Evolutionary conservation across 2,329 filamentous ascomycete genomes (phyloP).

Genomic region (Pseudocercospora eumusae): DNA sequence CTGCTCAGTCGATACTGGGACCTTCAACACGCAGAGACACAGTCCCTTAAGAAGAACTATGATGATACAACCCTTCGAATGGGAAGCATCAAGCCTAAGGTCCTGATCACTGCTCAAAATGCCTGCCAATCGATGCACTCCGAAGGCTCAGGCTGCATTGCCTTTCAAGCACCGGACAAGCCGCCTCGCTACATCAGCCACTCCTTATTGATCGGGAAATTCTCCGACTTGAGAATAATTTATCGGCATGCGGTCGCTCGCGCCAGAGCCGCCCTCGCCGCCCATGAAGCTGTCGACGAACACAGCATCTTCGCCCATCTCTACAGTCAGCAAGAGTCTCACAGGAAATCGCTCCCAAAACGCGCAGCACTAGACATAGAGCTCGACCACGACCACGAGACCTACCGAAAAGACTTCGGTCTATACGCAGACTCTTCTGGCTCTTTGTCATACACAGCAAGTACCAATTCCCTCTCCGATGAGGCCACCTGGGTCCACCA

Average conservation of each 20-base stretch:
- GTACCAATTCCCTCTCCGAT: neutral
- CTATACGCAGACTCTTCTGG: neutral
- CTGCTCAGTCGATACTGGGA: slow-evolving; percentile 17
- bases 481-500: neutral
- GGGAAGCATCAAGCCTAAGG: slow-evolving; percentile 8
- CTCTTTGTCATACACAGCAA: neutral
- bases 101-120: slow-evolving; percentile 18
- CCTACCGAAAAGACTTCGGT: neutral
- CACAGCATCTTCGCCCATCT: slow-evolving; percentile 17
- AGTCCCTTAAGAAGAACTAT: slow-evolving; percentile 2
- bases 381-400: slow-evolving; percentile 9
- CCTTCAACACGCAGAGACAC: slow-evolving; percentile 5
- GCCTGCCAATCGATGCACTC: slow-evolving; percentile 5
- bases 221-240: slow-evolving; percentile 11
- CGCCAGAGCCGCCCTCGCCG: slow-evolving; percentile 4
- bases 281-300: slow-evolving; percentile 13
- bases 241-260: slow-evolving; percentile 13
- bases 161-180: slow-evolving; percentile 12
- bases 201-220: slow-evolving; percentile 16
- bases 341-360: neutral
- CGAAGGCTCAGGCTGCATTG: slow-evolving; percentile 10
- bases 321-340: slow-evolving; percentile 5
- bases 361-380: neutral
- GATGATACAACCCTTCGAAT: neutral
- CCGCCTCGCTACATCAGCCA: slow-evolving; percentile 17